phyloP scores from a whole-genome alignment of 139 green algal species.

The Tetratostichococcus sp. region DNA sequence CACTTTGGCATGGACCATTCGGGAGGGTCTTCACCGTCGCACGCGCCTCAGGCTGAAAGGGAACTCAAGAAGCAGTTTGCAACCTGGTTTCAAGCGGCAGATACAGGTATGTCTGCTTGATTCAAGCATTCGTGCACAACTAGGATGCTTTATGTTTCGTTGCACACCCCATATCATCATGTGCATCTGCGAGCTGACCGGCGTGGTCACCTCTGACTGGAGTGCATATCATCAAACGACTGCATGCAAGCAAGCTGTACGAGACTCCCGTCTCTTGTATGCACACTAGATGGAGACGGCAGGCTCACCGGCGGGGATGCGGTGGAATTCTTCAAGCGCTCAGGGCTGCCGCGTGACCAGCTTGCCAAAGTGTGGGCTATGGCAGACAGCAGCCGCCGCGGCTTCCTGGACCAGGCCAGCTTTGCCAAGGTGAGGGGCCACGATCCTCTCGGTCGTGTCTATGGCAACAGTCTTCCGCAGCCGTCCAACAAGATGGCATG shows the following conservation, averaged over 20 bases:
- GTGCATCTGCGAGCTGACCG: too few relatives aligned
- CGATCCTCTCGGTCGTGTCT: not conserved
- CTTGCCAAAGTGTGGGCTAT: constrained; percentile 68
- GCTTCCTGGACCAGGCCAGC: constrained; percentile 71
- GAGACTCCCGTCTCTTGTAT: too few relatives aligned
- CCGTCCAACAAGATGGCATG: too few relatives aligned
- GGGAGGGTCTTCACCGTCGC: too few relatives aligned
- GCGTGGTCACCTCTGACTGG: too few relatives aligned
- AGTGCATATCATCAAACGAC: too few relatives aligned
- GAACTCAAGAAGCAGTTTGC: not conserved
- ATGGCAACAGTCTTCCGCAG: too few relatives aligned
- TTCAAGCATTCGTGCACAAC: too few relatives aligned
- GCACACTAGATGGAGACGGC: constrained; percentile 46
- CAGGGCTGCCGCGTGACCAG: constrained; percentile 61
- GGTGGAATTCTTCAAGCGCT: constrained; percentile 82
- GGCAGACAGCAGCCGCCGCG: constrained; percentile 49
- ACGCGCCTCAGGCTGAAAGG: not conserved
- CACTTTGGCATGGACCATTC: too few relatives aligned
- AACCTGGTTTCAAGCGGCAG: not conserved
- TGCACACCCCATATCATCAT: too few relatives aligned
- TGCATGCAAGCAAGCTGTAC: too few relatives aligned
- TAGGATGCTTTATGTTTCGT: too few relatives aligned
- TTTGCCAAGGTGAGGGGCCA: constrained; percentile 57
- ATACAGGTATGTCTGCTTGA: not conserved
- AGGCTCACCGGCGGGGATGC: constrained; percentile 66